phyloP scores from a whole-genome alignment of 768 basidiomycete species.

The Kwoniella mangroviensis region DNA sequence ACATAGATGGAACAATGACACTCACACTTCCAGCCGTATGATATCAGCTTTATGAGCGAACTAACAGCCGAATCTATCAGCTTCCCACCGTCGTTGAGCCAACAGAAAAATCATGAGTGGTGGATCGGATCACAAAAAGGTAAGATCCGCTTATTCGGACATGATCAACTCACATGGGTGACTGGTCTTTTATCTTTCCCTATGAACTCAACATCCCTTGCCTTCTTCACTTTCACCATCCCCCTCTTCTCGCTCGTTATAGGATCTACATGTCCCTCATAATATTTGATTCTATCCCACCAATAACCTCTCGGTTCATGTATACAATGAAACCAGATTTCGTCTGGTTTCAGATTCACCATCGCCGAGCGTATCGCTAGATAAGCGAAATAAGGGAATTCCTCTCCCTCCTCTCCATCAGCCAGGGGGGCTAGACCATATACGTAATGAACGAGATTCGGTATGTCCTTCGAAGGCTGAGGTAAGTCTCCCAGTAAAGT shows the following conservation, averaged over 20 bases:
- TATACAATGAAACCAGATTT: slow-evolving; percentile 55
- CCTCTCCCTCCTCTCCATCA: slow-evolving; percentile 24
- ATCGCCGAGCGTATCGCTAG: slow-evolving; percentile 54
- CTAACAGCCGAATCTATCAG: slow-evolving; percentile 13
- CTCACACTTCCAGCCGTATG: slow-evolving; percentile 50
- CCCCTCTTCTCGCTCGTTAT: slow-evolving; percentile 28
- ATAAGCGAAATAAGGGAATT: slow-evolving; percentile 55
- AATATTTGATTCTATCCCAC: slow-evolving; percentile 50
- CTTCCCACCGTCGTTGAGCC: too few species aligned
- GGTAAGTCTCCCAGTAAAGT: slow-evolving; percentile 30
- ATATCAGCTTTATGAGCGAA: slow-evolving; percentile 56
- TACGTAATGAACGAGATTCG: slow-evolving; percentile 55
- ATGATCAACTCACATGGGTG: slow-evolving; percentile 32
- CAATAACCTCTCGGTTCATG: slow-evolving; percentile 52
- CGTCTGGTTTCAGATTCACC: slow-evolving; percentile 46
- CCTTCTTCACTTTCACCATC: slow-evolving; percentile 36
- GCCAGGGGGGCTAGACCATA: slow-evolving; percentile 51
- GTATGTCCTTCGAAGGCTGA: slow-evolving; percentile 39
- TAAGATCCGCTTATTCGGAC: background rate
- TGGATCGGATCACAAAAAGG: background rate
- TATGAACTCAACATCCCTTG: slow-evolving; percentile 43
- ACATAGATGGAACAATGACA: slow-evolving; percentile 4
- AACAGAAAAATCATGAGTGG: too few species aligned
- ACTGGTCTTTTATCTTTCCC: slow-evolving; percentile 44
- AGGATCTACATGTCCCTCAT: slow-evolving; percentile 43